Evolutionary conservation across 2,329 filamentous ascomycete genomes (phyloP).

Genomic region (Phaeosphaeria sp.): DNA sequence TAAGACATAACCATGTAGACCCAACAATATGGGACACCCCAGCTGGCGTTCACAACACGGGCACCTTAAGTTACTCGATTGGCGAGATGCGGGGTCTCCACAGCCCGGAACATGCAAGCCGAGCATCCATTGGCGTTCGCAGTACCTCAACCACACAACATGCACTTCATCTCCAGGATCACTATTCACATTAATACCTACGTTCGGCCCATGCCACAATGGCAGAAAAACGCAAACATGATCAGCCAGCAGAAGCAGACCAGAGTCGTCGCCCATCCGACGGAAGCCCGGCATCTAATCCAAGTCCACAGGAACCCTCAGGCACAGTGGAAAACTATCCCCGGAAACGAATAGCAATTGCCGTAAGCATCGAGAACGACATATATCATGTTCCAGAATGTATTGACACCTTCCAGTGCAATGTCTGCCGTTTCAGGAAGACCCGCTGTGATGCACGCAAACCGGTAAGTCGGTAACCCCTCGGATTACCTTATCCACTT

Average conservation of each 20-base stretch:
- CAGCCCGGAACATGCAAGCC: constrained; percentile 8
- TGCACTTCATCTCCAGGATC: not conserved
- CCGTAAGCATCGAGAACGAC: constrained; percentile 15
- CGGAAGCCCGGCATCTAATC: constrained; percentile 6
- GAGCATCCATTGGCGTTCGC: constrained; percentile 3
- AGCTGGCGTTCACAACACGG: not conserved
- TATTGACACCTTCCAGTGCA: constrained; percentile 24
- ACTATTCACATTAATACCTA: not conserved
- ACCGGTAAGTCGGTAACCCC: constrained; percentile 11
- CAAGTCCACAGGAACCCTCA: constrained; percentile 14
- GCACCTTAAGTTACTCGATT: not conserved
- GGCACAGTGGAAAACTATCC: constrained; percentile 29
- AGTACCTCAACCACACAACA: constrained; percentile 3
- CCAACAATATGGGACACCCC: not conserved
- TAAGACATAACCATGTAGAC: not conserved
- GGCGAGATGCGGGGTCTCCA: constrained; percentile 14
- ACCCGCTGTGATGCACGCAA: constrained; percentile 36
- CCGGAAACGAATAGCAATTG: constrained; percentile 33
- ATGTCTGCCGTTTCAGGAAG: constrained; percentile 38
- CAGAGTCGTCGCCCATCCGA: constrained; percentile 5
- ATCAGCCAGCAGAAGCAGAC: constrained; percentile 11
- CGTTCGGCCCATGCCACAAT: constrained; percentile 7
- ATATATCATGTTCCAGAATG: not conserved
- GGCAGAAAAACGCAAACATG: constrained; percentile 28
- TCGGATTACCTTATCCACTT: constrained; percentile 6